Base-by-base conservation (phyloP, 352 stramenopile species). In the Phytophthora podocarpi region DNA sequence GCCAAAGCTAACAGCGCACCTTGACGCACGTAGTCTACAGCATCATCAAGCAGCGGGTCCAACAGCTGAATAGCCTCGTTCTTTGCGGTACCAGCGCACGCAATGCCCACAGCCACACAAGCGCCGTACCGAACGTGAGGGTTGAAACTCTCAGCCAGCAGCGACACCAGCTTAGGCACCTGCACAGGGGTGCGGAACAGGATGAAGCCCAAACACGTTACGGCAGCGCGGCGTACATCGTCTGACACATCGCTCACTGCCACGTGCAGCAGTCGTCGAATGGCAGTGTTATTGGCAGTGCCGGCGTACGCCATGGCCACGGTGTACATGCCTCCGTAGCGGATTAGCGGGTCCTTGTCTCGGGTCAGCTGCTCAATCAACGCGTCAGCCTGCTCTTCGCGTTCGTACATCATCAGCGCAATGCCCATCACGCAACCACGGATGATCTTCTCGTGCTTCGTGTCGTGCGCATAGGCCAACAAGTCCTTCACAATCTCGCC, bases 401-500 rank as follows among this genome's bases (percentile, higher is more conserved):
- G 92, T 56, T 98, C 97, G 66, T 98, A 99, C 72, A 98, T 97
- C 72, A 98, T 98, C 7, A 99, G 81, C n/a, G 98, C 97, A 37
- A 99, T 86, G 46, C 96, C 96, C 81, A 99, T 97, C 24, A 98
- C 91, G 56, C 98, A 95, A 23, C 97, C 98, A 30, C 97, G 95
- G 63, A 99, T 99, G 67, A 99, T 99, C 74, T 99, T 99, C 76
- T 99, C 98, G 81, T 99, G 97, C 57, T 98, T 95, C 12, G 97
- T 99, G 64, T 99, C 97, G 62, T 98, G 90, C 15, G 97, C 94
- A 69, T 99, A 99, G 31, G 94, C 93, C n/a, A 99, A 78, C 53
- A 99, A 75, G 58, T 99, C 96, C 58, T 93, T 96, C 23, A 96
- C 67, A 41, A 95, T 93, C 20, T 93, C 84, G 28, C 80, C 81